Evolutionary conservation across 1,284 basidiomycete species (phyloP), one percentile per base, ranked within the genome.

Genomic region (Tilletia indica): DNA sequence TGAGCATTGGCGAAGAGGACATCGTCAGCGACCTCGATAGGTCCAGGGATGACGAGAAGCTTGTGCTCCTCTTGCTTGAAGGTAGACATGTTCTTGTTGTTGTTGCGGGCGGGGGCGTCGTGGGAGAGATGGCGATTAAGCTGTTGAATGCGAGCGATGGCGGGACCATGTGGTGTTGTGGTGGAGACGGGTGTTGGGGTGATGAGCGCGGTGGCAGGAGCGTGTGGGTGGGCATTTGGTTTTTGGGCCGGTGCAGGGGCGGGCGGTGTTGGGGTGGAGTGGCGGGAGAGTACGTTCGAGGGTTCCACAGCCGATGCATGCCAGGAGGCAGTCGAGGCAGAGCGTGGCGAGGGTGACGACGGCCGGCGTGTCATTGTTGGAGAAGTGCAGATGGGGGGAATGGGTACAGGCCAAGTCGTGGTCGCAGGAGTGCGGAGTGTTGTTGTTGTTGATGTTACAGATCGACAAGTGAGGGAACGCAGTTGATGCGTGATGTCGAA

Each of bases 21-120:
- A 83, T 93, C 92, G 84, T 94, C 91, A 58, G 90, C 84, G 75
- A 92, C 87, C 85, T 93, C 92, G 79, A 93, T 91, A 49, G 92
- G 92, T 19, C 92, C 92, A 63, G 92, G 92, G 76, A 93, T 92
- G 72, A 85, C 80, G 68, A 86, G 78, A 54, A 85, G 77, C 76
- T 80, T 81, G 76, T 81, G 80, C 12, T 77, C 73, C 12, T 77
- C 80, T 72, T 81, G 80, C 72, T 81, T 81, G 73, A 80, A 81
- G 16, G 73, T 72, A 64, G 74, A 73, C 21, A 73, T 69, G 69
- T 76, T 79, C 48, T 61, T 58, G 25, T 36, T 70, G 58, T 12
- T 36, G 58, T 19, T 63, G 31, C 19, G 31, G 11, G 12, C 4
- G 5, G 16, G 38, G 5, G 64, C 16, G 14, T 25, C n/a, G 21